A percentile compares a stretch with the other conserved stretches of the same genome.
These are phyloP conservation scores for Cytospora piceicola DNA, from an alignment of 2,329 filamentous ascomycete species.

Conservation along the genomic window DNA sequence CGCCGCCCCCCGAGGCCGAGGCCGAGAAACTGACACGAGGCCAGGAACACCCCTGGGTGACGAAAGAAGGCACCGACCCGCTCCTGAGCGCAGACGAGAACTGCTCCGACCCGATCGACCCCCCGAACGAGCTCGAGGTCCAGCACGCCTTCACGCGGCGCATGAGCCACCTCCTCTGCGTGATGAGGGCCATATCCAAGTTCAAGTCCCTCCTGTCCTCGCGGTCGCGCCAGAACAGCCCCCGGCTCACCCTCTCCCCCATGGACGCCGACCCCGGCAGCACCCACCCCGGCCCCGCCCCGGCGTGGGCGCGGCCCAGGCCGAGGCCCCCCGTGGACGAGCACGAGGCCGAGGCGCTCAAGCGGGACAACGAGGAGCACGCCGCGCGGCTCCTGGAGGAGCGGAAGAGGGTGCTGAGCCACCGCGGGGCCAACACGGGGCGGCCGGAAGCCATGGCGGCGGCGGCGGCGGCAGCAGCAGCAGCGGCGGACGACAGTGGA, in stretches of 20 bases:
- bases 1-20: conserved; percentile 14
- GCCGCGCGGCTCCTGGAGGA: conserved; percentile 54
- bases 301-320: conserved; percentile 7
- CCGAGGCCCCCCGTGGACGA: conserved; percentile 29
- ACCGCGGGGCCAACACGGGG: background rate
- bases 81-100: conserved; percentile 85
- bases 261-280: conserved; percentile 34
- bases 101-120: conserved; percentile 76
- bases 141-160: conserved; percentile 88
- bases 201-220: conserved; percentile 73
- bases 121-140: conserved; percentile 87
- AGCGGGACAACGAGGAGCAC: conserved; percentile 48
- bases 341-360: conserved; percentile 32
- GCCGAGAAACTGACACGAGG: conserved; percentile 34
- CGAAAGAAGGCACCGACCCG: conserved; percentile 74
- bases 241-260: conserved; percentile 38
- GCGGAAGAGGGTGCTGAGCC: conserved; percentile 46
- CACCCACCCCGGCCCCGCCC: background rate
- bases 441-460: background rate
- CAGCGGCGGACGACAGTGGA: conserved; percentile 22
- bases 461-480: background rate
- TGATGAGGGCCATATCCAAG: conserved; percentile 88
- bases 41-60: conserved; percentile 93
- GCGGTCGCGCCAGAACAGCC: conserved; percentile 27
- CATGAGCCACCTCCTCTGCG: conserved; percentile 82